Base-by-base conservation (phyloP, 83 land plant genomes). In the Thuja plicata region DNA sequence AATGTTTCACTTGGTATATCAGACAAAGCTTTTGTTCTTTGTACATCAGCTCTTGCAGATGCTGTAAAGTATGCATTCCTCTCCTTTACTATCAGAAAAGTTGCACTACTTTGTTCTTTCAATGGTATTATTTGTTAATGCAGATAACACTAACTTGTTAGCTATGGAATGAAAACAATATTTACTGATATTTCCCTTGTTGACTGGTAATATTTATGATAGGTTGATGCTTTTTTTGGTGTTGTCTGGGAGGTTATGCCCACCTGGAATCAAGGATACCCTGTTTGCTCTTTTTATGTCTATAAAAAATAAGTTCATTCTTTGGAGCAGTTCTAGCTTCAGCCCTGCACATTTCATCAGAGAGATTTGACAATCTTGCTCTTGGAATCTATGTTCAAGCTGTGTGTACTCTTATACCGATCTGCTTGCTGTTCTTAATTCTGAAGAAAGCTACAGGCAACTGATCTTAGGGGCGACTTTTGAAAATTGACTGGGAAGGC, bases 211-310 rank as follows among this genome's bases (percentile, higher is more conserved):
- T 35, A 60, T 19, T 87, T 71, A 13, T 88, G 27, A 60, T 96
- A 96, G 98, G 94, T 92, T 96, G 83, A 96, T 96, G 98, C 98
- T 96, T 34, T 96, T 96, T 90, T 88, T 96, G 89, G 94, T 96
- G 52, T 88, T 96, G 50, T 96, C 98, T 24, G 98, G 97, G n/a
- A 94, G 91, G 90, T 91, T 96, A 16, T 96, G 98, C 86, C 96
- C 97, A 19, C 97, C 98, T 30, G 98, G 98, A 54, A 96, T 96
- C 35, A 97, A 96, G 87, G 97, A 97, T 45, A 95, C 98, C 57
- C 91, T 96, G 8, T 96, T 96, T 92, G 96, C 98, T 30, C 96
- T 96, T 84, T 96, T 96, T 86, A 96, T 96, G 98, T 96, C 98
- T 10, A 91, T 96, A 73, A 95, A 95, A 89, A 96, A 96, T 96